Evolutionary conservation across 192 early-diverging fungal species (phyloP).

Genomic region (Martensiomyces pterosporus): DNA sequence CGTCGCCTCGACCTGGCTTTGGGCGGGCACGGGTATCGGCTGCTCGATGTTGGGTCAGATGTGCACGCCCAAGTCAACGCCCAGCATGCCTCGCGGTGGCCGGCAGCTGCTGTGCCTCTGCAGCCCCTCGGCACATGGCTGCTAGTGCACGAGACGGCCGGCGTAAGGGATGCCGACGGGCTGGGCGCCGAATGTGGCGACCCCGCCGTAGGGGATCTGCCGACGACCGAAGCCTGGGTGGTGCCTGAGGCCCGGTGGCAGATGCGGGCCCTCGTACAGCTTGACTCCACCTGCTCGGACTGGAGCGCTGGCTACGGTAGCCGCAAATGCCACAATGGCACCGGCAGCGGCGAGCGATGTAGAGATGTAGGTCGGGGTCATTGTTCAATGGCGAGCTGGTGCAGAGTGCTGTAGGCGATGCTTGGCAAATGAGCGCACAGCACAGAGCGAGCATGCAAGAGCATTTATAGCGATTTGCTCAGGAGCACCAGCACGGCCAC

Average conservation of each 20-base stretch:
- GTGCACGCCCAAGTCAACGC: background rate
- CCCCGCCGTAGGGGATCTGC: conserved; percentile 24
- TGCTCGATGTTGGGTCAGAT: background rate
- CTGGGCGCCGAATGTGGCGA: conserved; percentile 7
- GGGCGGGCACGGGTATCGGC: too few species aligned
- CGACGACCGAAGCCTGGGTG: conserved; percentile 3
- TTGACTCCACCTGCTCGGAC: background rate
- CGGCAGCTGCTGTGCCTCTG: too few species aligned
- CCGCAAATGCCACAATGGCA: conserved; percentile 1
- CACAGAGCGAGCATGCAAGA: too few species aligned
- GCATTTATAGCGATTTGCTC: too few species aligned
- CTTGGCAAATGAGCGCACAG: too few species aligned
- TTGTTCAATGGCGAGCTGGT: too few species aligned
- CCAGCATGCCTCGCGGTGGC: background rate
- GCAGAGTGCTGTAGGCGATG: too few species aligned
- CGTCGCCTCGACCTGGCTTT: too few species aligned
- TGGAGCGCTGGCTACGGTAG: background rate
- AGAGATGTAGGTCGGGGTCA: too few species aligned
- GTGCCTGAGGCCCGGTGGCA: conserved; percentile 17
- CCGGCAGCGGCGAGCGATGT: too few species aligned
- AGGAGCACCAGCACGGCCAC: too few species aligned
- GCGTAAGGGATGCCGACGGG: too few species aligned
- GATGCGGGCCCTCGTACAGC: conserved; percentile 23
- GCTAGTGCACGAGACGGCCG: background rate
- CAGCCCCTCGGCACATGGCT: background rate